Evolutionary conservation across 257 asterid species (phyloP), one percentile per base, ranked within the genome.

Genomic region (Petunia axillaris): DNA sequence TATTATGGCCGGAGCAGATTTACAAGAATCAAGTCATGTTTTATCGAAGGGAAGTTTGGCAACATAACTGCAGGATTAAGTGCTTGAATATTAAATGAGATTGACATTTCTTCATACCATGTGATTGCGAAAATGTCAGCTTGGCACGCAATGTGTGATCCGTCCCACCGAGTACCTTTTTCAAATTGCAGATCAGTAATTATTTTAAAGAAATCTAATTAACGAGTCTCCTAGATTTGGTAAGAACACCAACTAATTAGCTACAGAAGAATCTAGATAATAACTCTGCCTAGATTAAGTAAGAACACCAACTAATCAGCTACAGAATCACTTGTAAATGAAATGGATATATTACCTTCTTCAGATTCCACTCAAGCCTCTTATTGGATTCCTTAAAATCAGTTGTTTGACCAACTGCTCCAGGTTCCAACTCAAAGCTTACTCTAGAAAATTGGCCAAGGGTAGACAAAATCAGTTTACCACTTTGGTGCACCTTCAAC

Each of bases 81-180:
- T 48, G 41, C 13, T 50, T 43, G 41, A 55, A 71, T 48, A 48
- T 46, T 38, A 35, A 48, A 57, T 36, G 44, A 71, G 62, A 71
- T 71, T 71, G 62, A 3, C 43, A 48, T 71, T 25, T 43, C 52
- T 76, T 76, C 75, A 46, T 91, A 96, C 99, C 99, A 77, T 92
- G 99, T 81, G 90, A 89, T 86, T 94, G 99, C 50, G 97, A 89
- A 88, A 92, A 94, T 41, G 92, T 94, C 64, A 96, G 88, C 92
- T 94, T 96, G 58, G 98, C 98, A 50, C 98, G 97, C 60, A 96
- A 86, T 43, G 98, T 94, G 86, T 91, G 96, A 64, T 96, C 98
- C 9, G 98, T 86, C 25, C 97, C 99, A 83, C 99, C 99, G 64
- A 90, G 92, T 80, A 96, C 89, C 99, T 96, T 91, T 85, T 11